Conservation (phyloP, 768 basidiomycete species). For the Hypholoma fasciculare region DNA sequence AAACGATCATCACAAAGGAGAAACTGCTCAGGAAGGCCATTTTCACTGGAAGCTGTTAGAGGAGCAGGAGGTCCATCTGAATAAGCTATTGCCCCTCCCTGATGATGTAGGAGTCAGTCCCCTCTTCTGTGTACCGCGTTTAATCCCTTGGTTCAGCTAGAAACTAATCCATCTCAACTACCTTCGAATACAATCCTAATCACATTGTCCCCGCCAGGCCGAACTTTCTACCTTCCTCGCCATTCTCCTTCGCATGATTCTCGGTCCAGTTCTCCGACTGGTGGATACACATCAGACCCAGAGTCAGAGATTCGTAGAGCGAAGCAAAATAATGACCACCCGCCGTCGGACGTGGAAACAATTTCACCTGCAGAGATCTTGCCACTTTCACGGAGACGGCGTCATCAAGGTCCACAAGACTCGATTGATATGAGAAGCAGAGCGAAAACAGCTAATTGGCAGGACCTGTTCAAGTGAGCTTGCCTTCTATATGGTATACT, state of each 20-base stretch:
- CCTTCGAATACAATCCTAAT: slow-evolving; percentile 77
- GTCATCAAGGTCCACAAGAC: slow-evolving; percentile 25
- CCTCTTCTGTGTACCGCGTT: background rate
- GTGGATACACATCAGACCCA: slow-evolving; percentile 73
- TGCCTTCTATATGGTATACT: slow-evolving; percentile 5
- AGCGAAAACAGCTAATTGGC: slow-evolving; percentile 57
- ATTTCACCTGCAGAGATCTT: slow-evolving; percentile 15
- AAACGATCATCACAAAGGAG: background rate
- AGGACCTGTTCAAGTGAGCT: slow-evolving; percentile 72
- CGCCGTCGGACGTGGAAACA: slow-evolving; percentile 2
- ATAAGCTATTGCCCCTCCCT: slow-evolving; percentile 56
- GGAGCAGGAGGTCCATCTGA: slow-evolving; percentile 65
- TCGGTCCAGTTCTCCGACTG: slow-evolving; percentile 55
- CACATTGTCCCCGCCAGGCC: slow-evolving; percentile 59
- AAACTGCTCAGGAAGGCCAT: slow-evolving; percentile 11
- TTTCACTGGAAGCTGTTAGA: slow-evolving; percentile 64
- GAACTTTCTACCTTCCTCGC: slow-evolving; percentile 58
- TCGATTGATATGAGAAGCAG: slow-evolving; percentile 11
- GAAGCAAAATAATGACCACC: slow-evolving; percentile 28
- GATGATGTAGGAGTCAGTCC: slow-evolving; percentile 50
- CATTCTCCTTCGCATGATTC: slow-evolving; percentile 25
- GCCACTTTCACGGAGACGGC: slow-evolving; percentile 30
- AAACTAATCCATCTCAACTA: slow-evolving; percentile 38
- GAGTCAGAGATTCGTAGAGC: slow-evolving; percentile 52
- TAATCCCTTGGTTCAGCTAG: slow-evolving; percentile 25